A percentile compares a stretch with the other conserved stretches of the same genome.
phyloP scores from a whole-genome alignment of 2,329 filamentous ascomycete species.

The Sporothrix pseudoabietina region DNA sequence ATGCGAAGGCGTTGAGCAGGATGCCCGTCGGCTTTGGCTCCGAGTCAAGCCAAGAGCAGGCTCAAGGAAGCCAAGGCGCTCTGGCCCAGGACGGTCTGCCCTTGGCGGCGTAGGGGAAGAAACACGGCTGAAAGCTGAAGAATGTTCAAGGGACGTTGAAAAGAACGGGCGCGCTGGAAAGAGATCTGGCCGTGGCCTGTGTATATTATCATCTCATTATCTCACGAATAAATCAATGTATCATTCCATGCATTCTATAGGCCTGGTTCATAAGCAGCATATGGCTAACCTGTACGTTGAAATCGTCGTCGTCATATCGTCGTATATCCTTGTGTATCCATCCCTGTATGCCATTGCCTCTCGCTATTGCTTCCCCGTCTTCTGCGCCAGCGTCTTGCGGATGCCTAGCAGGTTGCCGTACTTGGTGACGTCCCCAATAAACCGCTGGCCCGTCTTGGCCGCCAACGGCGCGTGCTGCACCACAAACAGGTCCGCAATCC shows the following conservation, averaged over 20 bases:
- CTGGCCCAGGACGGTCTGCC: background rate
- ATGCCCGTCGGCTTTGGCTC: conserved; percentile 49
- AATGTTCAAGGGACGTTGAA: background rate
- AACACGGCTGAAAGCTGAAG: background rate
- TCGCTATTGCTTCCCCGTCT: background rate
- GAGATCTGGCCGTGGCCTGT: conserved; percentile 21
- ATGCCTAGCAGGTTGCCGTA: conserved; percentile 36
- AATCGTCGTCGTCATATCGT: background rate
- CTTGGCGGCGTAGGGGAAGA: background rate
- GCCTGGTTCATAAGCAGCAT: background rate
- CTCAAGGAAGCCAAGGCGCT: background rate
- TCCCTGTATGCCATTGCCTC: background rate
- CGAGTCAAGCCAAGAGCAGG: no score
- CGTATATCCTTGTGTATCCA: background rate
- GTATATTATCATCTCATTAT: conserved; percentile 26
- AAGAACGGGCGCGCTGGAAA: background rate
- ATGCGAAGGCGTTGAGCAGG: conserved; percentile 47
- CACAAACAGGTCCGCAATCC: conserved; percentile 73
- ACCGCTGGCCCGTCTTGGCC: conserved; percentile 46
- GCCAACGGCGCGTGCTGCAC: conserved; percentile 77
- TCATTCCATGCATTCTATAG: background rate
- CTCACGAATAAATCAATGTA: conserved; percentile 16
- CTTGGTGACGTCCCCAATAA: conserved; percentile 34
- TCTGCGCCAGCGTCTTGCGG: conserved; percentile 35
- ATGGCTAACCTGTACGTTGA: no score